These are phyloP conservation scores for Selaginella moellendorffii DNA, from an alignment of 75 land plant genomes.

Conservation along the genomic window DNA sequence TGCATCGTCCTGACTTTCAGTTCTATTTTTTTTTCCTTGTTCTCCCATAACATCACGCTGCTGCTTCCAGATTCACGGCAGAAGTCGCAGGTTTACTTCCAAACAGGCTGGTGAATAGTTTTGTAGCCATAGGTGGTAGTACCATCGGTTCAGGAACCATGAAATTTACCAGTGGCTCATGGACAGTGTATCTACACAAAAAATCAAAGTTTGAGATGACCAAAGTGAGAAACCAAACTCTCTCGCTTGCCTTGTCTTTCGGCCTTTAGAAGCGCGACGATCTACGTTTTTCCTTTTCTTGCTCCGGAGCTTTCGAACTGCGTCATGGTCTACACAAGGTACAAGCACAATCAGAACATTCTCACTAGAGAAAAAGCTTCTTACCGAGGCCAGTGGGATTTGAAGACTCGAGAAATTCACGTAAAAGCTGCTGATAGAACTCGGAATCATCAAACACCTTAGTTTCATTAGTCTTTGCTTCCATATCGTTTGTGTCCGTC, in stretches of 20 bases:
- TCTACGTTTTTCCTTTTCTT: slow-evolving; percentile 83
- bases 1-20: no score
- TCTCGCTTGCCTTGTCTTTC: slow-evolving; percentile 61
- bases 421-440: slow-evolving; percentile 82
- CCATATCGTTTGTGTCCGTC: slow-evolving; percentile 19
- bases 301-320: slow-evolving; percentile 31
- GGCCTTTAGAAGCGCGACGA: slow-evolving; percentile 91
- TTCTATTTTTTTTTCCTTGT: no score
- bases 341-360: neutral
- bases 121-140: slow-evolving; percentile 64
- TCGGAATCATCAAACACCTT: slow-evolving; percentile 87
- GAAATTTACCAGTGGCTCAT: slow-evolving; percentile 76
- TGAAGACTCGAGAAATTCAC: slow-evolving; percentile 80
- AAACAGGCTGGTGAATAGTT: slow-evolving; percentile 62
- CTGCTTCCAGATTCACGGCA: no score
- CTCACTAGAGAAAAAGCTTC: neutral
- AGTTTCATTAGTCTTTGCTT: slow-evolving; percentile 12
- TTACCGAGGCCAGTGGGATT: slow-evolving; percentile 57
- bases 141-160: slow-evolving; percentile 74
- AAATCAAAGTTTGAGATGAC: neutral
- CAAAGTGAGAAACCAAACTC: neutral
- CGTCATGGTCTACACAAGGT: neutral
- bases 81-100: slow-evolving; percentile 25
- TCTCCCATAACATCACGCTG: no score
- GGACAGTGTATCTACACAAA: slow-evolving; percentile 62